These are phyloP conservation scores for Erigeron canadensis DNA, from an alignment of 129 eudicot species.

Conservation along the genomic window DNA sequence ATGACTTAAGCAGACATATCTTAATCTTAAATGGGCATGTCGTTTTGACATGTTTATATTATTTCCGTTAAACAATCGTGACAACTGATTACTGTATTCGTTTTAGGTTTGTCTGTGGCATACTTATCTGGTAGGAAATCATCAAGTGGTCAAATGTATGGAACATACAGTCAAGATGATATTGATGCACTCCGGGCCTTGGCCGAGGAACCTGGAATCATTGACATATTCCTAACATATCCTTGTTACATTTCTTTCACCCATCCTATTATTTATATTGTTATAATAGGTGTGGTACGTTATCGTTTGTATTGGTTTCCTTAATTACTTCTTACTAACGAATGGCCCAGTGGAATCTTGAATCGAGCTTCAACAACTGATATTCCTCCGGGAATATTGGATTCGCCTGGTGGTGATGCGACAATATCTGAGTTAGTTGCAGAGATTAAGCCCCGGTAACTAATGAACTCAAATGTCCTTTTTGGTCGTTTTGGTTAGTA, in stretches of 20 bases:
- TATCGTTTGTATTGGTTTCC: slow-evolving; percentile 32
- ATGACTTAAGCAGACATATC: no score
- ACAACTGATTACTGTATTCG: slow-evolving; percentile 39
- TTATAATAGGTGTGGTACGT: not conserved
- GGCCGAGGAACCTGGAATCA: slow-evolving; percentile 86
- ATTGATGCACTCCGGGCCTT: slow-evolving; percentile 90
- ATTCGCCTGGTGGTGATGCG: slow-evolving; percentile 57
- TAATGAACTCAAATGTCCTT: slow-evolving; percentile 12
- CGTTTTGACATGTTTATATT: not conserved
- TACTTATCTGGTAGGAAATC: slow-evolving; percentile 94
- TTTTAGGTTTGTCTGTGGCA: slow-evolving; percentile 81
- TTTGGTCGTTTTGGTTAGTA: slow-evolving; percentile 7
- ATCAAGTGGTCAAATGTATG: slow-evolving; percentile 68
- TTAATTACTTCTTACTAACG: slow-evolving; percentile 71
- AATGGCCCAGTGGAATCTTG: slow-evolving; percentile 87
- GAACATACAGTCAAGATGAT: slow-evolving; percentile 90
- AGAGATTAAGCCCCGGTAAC: slow-evolving; percentile 93
- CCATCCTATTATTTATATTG: no score
- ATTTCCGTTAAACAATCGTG: not conserved
- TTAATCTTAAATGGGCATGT: no score
- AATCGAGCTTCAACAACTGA: slow-evolving; percentile 61
- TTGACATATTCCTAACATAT: slow-evolving; percentile 91
- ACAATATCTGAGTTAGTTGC: slow-evolving; percentile 78
- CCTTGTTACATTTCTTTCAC: slow-evolving; percentile 39
- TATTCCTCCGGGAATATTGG: slow-evolving; percentile 65